Evolutionary conservation across 805 yeast genomes (phyloP).

Genomic region (Zygosaccharomyces kombuchaensis): DNA sequence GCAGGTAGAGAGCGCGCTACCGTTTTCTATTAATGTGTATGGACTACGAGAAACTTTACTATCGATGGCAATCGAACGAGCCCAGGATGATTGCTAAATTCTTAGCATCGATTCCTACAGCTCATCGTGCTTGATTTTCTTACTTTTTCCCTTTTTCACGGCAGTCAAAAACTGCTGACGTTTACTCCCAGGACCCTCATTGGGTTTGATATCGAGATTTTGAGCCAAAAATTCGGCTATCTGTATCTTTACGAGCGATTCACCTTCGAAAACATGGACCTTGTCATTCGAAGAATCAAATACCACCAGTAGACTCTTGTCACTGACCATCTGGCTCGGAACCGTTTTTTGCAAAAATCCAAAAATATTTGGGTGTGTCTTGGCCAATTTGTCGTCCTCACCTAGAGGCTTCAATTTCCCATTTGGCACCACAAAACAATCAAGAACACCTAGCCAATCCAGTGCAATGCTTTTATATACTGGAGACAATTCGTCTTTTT

Average conservation of each 20-base stretch:
- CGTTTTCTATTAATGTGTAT: no score
- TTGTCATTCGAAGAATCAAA: constrained; percentile 22
- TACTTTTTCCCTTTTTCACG: constrained; percentile 21
- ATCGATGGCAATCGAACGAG: no score
- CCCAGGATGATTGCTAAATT: neutral
- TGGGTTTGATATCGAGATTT: constrained; percentile 21
- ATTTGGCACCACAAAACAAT: constrained; percentile 43
- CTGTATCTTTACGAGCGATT: constrained; percentile 20
- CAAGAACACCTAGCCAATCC: constrained; percentile 53
- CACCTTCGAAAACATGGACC: constrained; percentile 18
- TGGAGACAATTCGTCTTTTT: constrained; percentile 47
- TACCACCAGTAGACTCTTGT: constrained; percentile 19
- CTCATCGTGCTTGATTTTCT: constrained; percentile 20
- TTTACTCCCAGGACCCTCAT: constrained; percentile 33
- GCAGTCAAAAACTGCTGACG: constrained; percentile 20
- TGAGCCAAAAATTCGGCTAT: constrained; percentile 25
- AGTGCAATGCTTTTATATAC: constrained; percentile 62
- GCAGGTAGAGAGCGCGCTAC: no score
- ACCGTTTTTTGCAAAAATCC: constrained; percentile 15
- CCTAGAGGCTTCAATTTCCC: constrained; percentile 21
- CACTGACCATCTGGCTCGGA: constrained; percentile 16
- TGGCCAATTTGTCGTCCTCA: constrained; percentile 6
- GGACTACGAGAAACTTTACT: no score
- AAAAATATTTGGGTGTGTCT: constrained; percentile 24
- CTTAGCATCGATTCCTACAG: constrained; percentile 20